Conservation (phyloP, 129 eudicot genomes). For the Gnaphalium uliginosum region DNA sequence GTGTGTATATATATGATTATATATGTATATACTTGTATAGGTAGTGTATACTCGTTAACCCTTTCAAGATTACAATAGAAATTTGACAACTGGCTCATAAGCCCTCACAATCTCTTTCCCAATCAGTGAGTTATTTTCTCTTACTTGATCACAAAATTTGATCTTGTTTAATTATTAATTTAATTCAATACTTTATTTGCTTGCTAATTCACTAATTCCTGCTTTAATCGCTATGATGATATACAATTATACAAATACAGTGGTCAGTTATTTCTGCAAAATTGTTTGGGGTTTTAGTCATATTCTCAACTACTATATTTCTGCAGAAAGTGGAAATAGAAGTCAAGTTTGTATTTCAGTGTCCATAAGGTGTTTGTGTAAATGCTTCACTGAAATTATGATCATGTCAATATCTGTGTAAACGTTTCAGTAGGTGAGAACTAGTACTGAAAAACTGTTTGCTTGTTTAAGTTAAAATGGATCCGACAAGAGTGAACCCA, state of each 20-base stretch:
- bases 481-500: constrained; percentile 46
- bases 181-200: not conserved
- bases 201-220: not conserved
- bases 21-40: not conserved
- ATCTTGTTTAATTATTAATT: not conserved
- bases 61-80: constrained; percentile 3
- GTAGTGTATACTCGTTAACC: not conserved
- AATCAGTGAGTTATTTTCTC: constrained; percentile 17
- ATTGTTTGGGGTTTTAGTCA: constrained; percentile 23
- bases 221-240: constrained; percentile 6
- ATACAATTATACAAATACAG: not conserved
- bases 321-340: no score
- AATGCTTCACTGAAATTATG: constrained; percentile 17
- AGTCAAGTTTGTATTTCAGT: not conserved
- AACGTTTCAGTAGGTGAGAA: constrained; percentile 1
- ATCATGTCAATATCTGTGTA: constrained; percentile 7
- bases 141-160: constrained; percentile 17
- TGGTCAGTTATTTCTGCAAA: not conserved
- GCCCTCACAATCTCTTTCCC: constrained; percentile 22
- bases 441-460: not conserved
- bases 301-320: not conserved
- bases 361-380: constrained; percentile 23
- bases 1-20: not conserved
- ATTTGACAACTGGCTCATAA: constrained; percentile 25
- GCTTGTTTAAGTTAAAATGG: constrained; percentile 39